A percentile compares a stretch with the other conserved stretches of the same genome.
Conservation (phyloP, 768 basidiomycete species). For the Tricholoma saponaceum region DNA sequence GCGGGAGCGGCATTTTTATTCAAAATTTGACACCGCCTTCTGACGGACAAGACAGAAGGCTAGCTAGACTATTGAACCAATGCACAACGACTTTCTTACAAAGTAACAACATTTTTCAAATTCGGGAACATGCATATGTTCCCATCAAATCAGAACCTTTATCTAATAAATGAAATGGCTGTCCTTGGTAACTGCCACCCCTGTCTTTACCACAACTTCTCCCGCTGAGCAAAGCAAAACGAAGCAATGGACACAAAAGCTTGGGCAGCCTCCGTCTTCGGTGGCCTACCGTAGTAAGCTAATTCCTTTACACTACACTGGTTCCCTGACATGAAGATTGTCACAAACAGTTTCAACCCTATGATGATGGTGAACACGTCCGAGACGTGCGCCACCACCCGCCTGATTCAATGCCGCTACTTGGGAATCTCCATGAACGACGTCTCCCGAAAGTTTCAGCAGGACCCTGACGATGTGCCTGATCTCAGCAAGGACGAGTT, state of each 20-base stretch:
- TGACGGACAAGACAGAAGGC: too few relatives aligned
- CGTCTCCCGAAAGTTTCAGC: not conserved
- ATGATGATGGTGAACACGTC: not conserved
- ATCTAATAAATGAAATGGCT: too few relatives aligned
- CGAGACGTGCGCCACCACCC: not conserved
- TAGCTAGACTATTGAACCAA: too few relatives aligned
- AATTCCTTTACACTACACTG: not conserved
- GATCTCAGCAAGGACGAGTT: conserved; percentile 1
- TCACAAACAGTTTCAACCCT: not conserved
- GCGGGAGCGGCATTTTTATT: too few relatives aligned
- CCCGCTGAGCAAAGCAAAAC: not conserved
- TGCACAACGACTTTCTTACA: too few relatives aligned
- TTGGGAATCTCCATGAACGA: not conserved
- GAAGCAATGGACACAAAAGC: not conserved
- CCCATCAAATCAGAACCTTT: too few relatives aligned
- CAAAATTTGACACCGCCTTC: too few relatives aligned
- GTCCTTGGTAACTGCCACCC: too few relatives aligned
- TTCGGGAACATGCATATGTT: too few relatives aligned
- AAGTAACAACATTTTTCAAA: too few relatives aligned
- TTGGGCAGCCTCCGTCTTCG: not conserved
- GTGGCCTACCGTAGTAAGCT: not conserved
- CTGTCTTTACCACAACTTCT: too few relatives aligned
- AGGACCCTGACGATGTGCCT: not conserved
- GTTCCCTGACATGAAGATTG: not conserved
- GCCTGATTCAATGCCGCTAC: not conserved